Evolutionary conservation across 352 stramenopile species (phyloP), one percentile per base, ranked within the genome.

Genomic region (Phytophthora pistaciae): DNA sequence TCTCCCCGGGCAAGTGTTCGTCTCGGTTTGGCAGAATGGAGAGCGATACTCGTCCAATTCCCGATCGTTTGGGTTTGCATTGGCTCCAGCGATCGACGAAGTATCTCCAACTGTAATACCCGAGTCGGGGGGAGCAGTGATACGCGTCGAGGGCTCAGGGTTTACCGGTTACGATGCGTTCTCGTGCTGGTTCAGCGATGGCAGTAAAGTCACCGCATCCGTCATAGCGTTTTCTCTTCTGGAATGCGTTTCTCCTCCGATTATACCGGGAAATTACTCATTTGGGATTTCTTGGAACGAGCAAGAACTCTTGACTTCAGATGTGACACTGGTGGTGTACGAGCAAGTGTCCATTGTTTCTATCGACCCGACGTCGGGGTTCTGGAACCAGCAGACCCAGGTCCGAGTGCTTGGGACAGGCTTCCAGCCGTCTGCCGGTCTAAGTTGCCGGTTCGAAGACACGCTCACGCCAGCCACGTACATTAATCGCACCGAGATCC

Each of bases 281-380:
- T 67, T 88, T 63, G 65, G 54, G 25, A 42, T 88, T 40, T 71
- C 70, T 11, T 84, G 80, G 78, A 86, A 86, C 23, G 33, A 44
- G 8, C 70, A 88, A 65, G 73, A 86, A 55, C 67, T 61, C 9
- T 42, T 44, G 2, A 18, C 56, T 14, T 69, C 64, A 18, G 2
- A 5, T 25, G 48, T 50, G 0, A 6, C 9, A 13, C 33, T 88
- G 10, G 33, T 16, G 2, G 71, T 77, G 5, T 66, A 76, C 27
- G 65, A 77, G 23, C 23, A 21, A 8, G 25, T 85, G 1, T 65
- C 66, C 5, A 42, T 85, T n/a, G 14, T 16, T 31, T 65, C 53
- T 13, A 59, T 87, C 20, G 21, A 68, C 48, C 79, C 77, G 29
- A 48, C 8, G 1, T 50, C 59, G 29, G 77, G 77, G 2, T 69